phyloP scores from a whole-genome alignment of 495 filamentous ascomycete species.

The Penicillium angulare region DNA sequence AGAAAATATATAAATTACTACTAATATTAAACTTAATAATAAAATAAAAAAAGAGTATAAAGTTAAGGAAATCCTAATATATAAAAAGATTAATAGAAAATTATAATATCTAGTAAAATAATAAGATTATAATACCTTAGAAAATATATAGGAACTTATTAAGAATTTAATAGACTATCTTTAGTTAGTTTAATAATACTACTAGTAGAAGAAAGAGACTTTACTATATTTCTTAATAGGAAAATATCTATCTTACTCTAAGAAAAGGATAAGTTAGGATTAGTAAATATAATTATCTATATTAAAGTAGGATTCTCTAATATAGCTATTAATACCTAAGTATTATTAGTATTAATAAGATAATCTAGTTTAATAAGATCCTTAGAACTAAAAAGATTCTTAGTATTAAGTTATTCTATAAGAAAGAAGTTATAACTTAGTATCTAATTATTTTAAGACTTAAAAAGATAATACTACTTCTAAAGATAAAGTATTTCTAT shows the following conservation, averaged over 20 bases:
- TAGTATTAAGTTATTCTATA: not conserved
- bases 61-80: conserved; percentile 5
- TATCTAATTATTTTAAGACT: not conserved
- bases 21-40: conserved; percentile 3
- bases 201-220: not conserved
- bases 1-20: conserved; percentile 3
- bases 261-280: not conserved
- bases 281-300: not conserved
- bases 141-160: conserved; percentile 17
- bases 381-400: not conserved
- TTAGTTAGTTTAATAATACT: conserved; percentile 1
- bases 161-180: conserved; percentile 9
- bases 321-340: not conserved
- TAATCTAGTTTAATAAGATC: too few species aligned
- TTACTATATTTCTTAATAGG: not conserved
- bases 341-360: not conserved
- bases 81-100: conserved; percentile 4
- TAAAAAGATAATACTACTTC: not conserved
- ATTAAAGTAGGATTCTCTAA: not conserved
- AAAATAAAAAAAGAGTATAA: conserved; percentile 12
- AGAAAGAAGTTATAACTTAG: not conserved
- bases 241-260: not conserved
- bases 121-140: conserved; percentile 8
- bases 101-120: conserved; percentile 7
- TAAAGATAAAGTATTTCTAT: not conserved